Conservation (phyloP, 2,329 filamentous ascomycete species). For the Aureobasidium sp. region DNA sequence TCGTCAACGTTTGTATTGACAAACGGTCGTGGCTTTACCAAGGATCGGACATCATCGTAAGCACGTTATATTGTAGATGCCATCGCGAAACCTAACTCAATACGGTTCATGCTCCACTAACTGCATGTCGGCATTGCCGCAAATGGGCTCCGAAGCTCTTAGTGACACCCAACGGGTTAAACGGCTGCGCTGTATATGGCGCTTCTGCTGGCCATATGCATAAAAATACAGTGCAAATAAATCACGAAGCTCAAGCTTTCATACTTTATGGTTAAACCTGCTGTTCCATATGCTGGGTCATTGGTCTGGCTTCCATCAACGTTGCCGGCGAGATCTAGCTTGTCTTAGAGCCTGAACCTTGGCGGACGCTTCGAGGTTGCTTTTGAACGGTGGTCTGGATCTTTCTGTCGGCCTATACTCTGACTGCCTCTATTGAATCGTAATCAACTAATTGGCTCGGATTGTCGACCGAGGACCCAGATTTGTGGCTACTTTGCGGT, state of each 20-base stretch:
- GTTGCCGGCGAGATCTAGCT: not conserved
- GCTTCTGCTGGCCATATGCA: not conserved
- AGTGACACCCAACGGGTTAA: not conserved
- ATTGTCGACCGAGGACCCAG: not conserved
- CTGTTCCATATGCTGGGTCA: not conserved
- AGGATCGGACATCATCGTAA: not conserved
- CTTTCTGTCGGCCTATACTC: not conserved
- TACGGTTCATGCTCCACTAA: not conserved
- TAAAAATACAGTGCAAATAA: not conserved
- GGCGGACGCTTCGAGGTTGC: not conserved
- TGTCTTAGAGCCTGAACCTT: not conserved
- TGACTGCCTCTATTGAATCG: not conserved
- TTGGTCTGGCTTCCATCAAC: not conserved
- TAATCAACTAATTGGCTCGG: not conserved
- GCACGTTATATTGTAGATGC: not conserved
- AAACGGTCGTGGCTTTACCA: not conserved
- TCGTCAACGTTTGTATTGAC: not conserved
- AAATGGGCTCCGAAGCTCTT: not conserved
- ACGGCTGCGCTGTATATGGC: conserved; percentile 1
- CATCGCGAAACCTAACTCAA: not conserved
- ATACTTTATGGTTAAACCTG: not conserved
- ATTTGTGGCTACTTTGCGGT: not conserved
- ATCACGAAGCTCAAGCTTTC: not conserved
- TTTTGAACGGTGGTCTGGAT: not conserved
- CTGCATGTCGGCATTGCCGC: not conserved